A percentile compares a stretch with the other conserved stretches of the same genome.
phyloP scores from a whole-genome alignment of 441 rosid genomes.

The Hura crepitans region DNA sequence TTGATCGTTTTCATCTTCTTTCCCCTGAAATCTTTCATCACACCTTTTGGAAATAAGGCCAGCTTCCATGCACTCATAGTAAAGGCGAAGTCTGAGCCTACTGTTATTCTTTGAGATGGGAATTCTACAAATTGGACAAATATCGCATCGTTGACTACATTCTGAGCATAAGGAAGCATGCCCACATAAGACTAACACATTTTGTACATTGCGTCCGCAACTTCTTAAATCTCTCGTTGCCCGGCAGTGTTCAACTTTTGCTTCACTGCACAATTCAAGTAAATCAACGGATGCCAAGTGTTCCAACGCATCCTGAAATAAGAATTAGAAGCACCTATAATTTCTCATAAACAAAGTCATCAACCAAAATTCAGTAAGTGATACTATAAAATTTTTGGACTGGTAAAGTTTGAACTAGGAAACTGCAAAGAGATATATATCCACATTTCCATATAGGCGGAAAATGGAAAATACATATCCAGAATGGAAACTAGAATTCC shows the following conservation, averaged over 20 bases:
- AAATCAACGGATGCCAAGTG: slow-evolving; percentile 72
- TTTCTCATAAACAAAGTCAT: not conserved
- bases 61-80: slow-evolving; percentile 69
- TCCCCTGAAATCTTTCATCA: slow-evolving; percentile 58
- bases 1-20: slow-evolving; percentile 51
- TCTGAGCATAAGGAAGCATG: slow-evolving; percentile 89
- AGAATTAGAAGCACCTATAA: slow-evolving; percentile 20
- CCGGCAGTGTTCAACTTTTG: slow-evolving; percentile 77
- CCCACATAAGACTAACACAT: slow-evolving; percentile 65
- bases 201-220: slow-evolving; percentile 67
- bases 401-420: too few species aligned
- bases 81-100: slow-evolving; percentile 58
- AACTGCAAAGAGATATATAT: not conserved
- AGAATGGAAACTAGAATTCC: not conserved
- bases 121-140: slow-evolving; percentile 81
- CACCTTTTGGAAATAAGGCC: slow-evolving; percentile 57
- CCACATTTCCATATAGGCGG: not conserved
- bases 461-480: not conserved
- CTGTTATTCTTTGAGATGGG: slow-evolving; percentile 42
- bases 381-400: too few species aligned
- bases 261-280: slow-evolving; percentile 71
- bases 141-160: slow-evolving; percentile 73
- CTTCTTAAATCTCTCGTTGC: slow-evolving; percentile 87
- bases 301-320: slow-evolving; percentile 76
- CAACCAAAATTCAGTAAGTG: slow-evolving; percentile 6